Base-by-base conservation (phyloP, 371 early-diverging fungal genomes). In the Chytridium lagenaria region DNA sequence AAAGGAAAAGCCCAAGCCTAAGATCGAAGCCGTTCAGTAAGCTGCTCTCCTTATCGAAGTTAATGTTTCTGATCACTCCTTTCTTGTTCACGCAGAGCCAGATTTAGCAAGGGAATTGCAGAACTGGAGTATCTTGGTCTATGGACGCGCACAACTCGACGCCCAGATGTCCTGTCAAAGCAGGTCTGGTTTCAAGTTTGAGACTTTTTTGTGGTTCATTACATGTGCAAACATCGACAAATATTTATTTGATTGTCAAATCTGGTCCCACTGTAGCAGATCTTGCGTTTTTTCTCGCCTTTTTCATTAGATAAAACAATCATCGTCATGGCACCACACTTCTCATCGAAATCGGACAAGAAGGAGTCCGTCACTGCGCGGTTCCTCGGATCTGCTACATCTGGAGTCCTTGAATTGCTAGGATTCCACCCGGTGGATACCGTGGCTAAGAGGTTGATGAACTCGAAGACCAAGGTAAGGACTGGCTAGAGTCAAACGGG, bases 371-470 rank as follows among this genome's bases (percentile, higher is more conserved):
- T 59, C 22, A 78, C 84, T 16, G 79, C 84, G 67, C 71, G 84
- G 10, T 52, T 98, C 79, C 83, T 92, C 51, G 98, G 98, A 50
- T 91, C 95, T 55, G 98, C 90, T 51, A 89, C 95, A 71, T 92
- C 96, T 49, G 98, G 98, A 67, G 89, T 97, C 74, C 88, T 95
- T 38, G 98, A 98, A 86, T 87, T 98, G 59, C 84, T 97, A 70
- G 89, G 92, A 67, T 98, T 98, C 92, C 98, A 98, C 84, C 98
- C 98, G 51, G 94, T 98, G 57, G 98, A 98, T 86, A 98, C 98
- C 0, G 92, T 98, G 30, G 97, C 98, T 69, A 98, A 98, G 89
- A 91, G 98, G 68, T 90, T 98, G 77, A 98, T 98, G 98, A 94
- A 90, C 85, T 94, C 93, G 87, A 92, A 93, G 73, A 84, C 83